A percentile compares a stretch with the other conserved stretches of the same genome.
phyloP scores from a whole-genome alignment of 1,139 yeast genomes.

The Zygosaccharomyces sapae region DNA sequence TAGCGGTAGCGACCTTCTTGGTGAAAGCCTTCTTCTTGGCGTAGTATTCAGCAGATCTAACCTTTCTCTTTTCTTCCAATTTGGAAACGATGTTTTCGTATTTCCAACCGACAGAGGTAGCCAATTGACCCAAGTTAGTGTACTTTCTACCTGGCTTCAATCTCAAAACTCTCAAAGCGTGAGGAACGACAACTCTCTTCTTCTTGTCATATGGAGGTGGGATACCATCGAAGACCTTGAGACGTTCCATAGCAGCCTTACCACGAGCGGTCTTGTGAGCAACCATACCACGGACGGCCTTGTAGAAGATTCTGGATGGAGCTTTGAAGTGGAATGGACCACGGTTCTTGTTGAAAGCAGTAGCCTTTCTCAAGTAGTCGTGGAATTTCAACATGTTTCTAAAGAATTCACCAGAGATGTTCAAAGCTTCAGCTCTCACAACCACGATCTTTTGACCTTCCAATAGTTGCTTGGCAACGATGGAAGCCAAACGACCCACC shows the following conservation, averaged over 20 bases:
- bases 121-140: slow-evolving; percentile 96
- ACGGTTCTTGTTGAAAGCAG: slow-evolving; percentile 97
- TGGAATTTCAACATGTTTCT: slow-evolving; percentile 99
- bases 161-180: slow-evolving; percentile 98
- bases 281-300: slow-evolving; percentile 99
- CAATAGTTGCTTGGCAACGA: slow-evolving; percentile 96
- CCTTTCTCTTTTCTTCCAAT: slow-evolving; percentile 99
- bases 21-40: slow-evolving; percentile 96
- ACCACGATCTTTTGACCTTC: slow-evolving; percentile 97
- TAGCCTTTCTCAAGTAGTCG: slow-evolving; percentile 98
- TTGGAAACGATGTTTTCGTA: slow-evolving; percentile 97
- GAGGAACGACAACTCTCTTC: slow-evolving; percentile 99
- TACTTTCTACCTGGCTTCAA: slow-evolving; percentile 99
- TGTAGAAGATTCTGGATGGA: slow-evolving; percentile 98
- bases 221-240: slow-evolving; percentile 98
- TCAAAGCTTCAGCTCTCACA: slow-evolving; percentile 96
- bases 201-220: slow-evolving; percentile 99
- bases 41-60: slow-evolving; percentile 98
- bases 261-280: slow-evolving; percentile 99
- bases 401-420: slow-evolving; percentile 99
- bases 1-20: slow-evolving; percentile 86
- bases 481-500: slow-evolving; percentile 99
- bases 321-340: slow-evolving; percentile 99
- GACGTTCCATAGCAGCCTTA: slow-evolving; percentile 98
- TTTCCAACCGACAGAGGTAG: slow-evolving; percentile 99